Percentiles rank a stretch among this genome's conserved stretches.
phyloP scores from a whole-genome alignment of 2,329 filamentous ascomycete genomes.

The Aspergillus novoparasiticus region DNA sequence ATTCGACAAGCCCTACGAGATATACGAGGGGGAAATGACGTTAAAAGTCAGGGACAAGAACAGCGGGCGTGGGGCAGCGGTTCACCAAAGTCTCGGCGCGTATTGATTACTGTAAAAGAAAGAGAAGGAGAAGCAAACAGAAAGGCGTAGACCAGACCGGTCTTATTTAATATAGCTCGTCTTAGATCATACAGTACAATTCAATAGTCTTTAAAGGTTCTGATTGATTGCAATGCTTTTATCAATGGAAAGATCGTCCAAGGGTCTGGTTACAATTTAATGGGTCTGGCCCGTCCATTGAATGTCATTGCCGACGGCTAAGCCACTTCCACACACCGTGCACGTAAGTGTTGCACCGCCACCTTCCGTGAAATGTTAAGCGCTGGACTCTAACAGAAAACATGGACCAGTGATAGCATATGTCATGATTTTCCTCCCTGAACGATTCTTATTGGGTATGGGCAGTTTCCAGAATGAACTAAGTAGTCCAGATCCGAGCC shows the following conservation, averaged over 20 bases:
- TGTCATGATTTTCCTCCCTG: neutral
- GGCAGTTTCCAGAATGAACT: neutral
- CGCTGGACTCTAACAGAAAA: neutral
- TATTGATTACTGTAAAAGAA: neutral
- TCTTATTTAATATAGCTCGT: neutral
- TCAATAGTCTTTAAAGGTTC: neutral
- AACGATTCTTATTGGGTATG: neutral
- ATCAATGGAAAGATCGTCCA: neutral
- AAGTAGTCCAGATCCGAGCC: neutral
- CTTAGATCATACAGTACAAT: neutral
- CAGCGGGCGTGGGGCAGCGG: slow-evolving; percentile 16
- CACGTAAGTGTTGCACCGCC: slow-evolving; percentile 18
- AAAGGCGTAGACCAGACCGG: neutral
- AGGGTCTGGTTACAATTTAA: neutral
- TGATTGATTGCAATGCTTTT: neutral
- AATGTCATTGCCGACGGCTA: slow-evolving; percentile 5
- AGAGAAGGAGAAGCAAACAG: neutral
- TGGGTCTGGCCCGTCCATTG: slow-evolving; percentile 4
- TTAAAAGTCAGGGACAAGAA: slow-evolving; percentile 11
- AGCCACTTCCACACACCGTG: slow-evolving; percentile 15
- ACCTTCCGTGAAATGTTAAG: slow-evolving; percentile 7
- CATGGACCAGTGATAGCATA: neutral
- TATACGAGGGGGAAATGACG: slow-evolving; percentile 14
- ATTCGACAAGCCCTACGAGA: slow-evolving; percentile 12
- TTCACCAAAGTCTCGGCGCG: slow-evolving; percentile 2